Percentiles rank a stretch among this genome's conserved stretches.
These are phyloP conservation scores for Hansenula lynferdii DNA, from an alignment of 1,139 yeast genomes.

Conservation along the genomic window DNA sequence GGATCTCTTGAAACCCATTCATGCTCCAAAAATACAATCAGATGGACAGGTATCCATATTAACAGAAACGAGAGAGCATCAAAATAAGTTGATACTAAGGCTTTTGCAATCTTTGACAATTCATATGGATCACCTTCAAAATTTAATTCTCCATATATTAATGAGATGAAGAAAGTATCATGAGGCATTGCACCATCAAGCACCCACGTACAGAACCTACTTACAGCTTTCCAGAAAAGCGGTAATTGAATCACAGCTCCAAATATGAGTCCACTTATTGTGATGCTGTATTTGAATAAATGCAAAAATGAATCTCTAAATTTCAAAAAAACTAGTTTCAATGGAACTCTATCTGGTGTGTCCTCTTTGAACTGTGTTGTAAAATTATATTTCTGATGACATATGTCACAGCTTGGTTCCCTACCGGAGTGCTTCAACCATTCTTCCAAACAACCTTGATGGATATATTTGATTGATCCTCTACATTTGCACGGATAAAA, in stretches of 20 bases:
- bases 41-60: constrained; percentile 35
- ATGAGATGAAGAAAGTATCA: constrained; percentile 29
- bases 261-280: constrained; percentile 32
- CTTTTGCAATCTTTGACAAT: constrained; percentile 9
- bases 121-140: constrained; percentile 38
- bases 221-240: constrained; percentile 47
- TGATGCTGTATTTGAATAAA: constrained; percentile 27
- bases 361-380: constrained; percentile 64
- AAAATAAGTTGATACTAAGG: constrained; percentile 17
- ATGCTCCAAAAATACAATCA: constrained; percentile 52
- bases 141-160: constrained; percentile 16
- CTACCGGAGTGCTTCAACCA: constrained; percentile 57
- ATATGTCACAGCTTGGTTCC: constrained; percentile 76
- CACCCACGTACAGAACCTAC: constrained; percentile 49
- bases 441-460: constrained; percentile 84
- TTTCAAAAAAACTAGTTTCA: constrained; percentile 38
- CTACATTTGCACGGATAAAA: constrained; percentile 92
- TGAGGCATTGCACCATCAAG: constrained; percentile 47
- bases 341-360: constrained; percentile 67
- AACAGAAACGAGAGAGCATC: constrained; percentile 23
- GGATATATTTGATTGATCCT: constrained; percentile 91
- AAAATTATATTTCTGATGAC: constrained; percentile 74
- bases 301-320: constrained; percentile 24
- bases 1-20: constrained; percentile 73
- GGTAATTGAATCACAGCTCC: constrained; percentile 53